These are phyloP conservation scores for Moricandia arvensis DNA, from an alignment of 345 rosid species.

Conservation along the genomic window DNA sequence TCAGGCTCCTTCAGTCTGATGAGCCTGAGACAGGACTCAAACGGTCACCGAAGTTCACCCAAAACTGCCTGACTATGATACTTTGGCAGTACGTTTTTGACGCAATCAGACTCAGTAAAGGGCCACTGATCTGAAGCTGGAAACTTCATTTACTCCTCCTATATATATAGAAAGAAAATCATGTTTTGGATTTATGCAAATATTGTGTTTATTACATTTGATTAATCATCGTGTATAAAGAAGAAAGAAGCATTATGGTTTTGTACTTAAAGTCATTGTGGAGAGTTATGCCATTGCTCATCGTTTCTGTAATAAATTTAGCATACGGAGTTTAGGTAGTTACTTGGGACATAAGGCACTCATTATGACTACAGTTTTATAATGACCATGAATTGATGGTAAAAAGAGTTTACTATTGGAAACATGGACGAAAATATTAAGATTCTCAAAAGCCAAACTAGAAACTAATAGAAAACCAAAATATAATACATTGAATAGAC, in stretches of 20 bases:
- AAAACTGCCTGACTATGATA: constrained; percentile 82
- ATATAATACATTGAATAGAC: too few relatives aligned
- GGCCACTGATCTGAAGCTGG: constrained; percentile 70
- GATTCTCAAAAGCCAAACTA: too few relatives aligned
- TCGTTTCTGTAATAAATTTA: background rate
- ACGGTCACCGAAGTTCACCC: constrained; percentile 60
- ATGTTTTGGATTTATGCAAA: background rate
- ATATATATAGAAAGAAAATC: constrained; percentile 35
- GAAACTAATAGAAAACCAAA: too few relatives aligned
- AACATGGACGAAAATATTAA: background rate
- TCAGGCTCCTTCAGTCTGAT: constrained; percentile 48
- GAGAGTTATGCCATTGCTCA: background rate
- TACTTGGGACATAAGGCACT: background rate
- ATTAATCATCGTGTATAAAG: too few relatives aligned
- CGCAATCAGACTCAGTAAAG: constrained; percentile 60
- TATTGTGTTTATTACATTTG: background rate
- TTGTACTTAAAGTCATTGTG: background rate
- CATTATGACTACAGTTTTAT: background rate
- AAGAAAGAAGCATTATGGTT: too few relatives aligned
- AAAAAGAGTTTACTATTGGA: background rate
- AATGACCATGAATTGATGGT: background rate
- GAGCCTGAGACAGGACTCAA: constrained; percentile 34
- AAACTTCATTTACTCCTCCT: constrained; percentile 46
- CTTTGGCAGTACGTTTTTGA: constrained; percentile 78
- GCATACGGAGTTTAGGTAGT: background rate